Evolutionary conservation across 345 rosid species (phyloP).

Genomic region (Kernera saxatilis): DNA sequence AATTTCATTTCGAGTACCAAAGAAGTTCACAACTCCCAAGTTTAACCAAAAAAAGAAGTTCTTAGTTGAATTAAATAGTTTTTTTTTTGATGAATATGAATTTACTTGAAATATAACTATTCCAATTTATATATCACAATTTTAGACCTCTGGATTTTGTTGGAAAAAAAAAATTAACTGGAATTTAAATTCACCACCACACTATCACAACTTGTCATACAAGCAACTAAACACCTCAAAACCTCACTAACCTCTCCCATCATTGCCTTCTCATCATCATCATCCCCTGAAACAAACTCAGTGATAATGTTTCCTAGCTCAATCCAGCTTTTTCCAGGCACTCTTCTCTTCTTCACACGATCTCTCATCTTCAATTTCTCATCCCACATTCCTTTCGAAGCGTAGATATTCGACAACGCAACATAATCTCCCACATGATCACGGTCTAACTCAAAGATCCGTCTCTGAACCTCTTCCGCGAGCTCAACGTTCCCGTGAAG

Average conservation of each 20-base stretch:
- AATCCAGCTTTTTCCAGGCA: constrained; percentile 42
- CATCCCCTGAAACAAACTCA: constrained; percentile 36
- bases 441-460: constrained; percentile 24
- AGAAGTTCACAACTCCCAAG: too few species aligned
- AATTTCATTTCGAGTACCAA: too few species aligned
- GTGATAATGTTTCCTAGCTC: constrained; percentile 22
- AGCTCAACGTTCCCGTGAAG: constrained; percentile 27
- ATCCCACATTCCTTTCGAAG: constrained; percentile 41
- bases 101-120: neutral
- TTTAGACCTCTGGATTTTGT: too few species aligned
- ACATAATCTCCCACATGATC: constrained; percentile 32
- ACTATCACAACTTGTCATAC: constrained; percentile 13
- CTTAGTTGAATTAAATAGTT: too few species aligned
- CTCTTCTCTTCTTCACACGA: constrained; percentile 34
- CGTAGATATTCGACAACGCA: constrained; percentile 38
- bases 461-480: constrained; percentile 26
- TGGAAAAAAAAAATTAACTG: too few species aligned
- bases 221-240: constrained; percentile 17
- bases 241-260: constrained; percentile 19
- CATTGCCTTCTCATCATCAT: neutral
- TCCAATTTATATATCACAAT: neutral
- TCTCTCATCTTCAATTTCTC: constrained; percentile 22
- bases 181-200: neutral
- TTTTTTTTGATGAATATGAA: too few species aligned
- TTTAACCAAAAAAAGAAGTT: neutral